phyloP scores from a whole-genome alignment of 164 flowering plant genomes.

The Stephania japonica region DNA sequence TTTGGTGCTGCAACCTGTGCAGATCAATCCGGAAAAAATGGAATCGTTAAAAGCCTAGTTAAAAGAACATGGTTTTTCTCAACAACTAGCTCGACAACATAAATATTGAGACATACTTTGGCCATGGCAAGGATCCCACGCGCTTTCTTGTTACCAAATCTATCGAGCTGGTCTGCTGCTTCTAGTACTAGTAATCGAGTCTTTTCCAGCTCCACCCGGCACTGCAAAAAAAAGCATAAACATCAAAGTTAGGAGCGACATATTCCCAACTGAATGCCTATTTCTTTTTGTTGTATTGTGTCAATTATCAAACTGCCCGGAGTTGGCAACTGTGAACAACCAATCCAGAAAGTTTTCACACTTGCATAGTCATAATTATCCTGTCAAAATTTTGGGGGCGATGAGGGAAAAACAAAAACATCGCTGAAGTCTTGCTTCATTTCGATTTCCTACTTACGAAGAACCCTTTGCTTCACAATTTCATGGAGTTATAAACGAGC shows the following conservation, averaged over 20 bases:
- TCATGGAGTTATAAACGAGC: background rate
- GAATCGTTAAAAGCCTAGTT: background rate
- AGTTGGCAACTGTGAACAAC: no score
- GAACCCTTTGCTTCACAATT: background rate
- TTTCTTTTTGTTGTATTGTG: background rate
- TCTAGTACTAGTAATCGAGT: constrained; percentile 80
- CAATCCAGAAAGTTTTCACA: background rate
- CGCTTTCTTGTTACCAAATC: constrained; percentile 81
- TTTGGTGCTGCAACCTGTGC: constrained; percentile 89
- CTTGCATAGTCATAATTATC: background rate
- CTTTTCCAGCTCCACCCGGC: constrained; percentile 83
- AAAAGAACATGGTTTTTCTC: background rate
- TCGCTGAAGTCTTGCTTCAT: background rate
- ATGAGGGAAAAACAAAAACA: background rate
- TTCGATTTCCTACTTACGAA: background rate
- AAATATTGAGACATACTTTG: constrained; percentile 42
- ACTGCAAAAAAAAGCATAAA: constrained; percentile 38
- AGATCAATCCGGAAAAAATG: background rate
- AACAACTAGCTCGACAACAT: background rate
- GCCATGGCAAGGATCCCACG: constrained; percentile 98
- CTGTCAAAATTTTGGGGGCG: background rate
- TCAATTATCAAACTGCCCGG: background rate
- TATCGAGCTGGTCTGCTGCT: constrained; percentile 97
- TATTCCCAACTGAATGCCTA: background rate
- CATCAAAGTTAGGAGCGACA: background rate